Evolutionary conservation across 805 yeast genomes (phyloP).

Genomic region (Ogataea populi-albae): DNA sequence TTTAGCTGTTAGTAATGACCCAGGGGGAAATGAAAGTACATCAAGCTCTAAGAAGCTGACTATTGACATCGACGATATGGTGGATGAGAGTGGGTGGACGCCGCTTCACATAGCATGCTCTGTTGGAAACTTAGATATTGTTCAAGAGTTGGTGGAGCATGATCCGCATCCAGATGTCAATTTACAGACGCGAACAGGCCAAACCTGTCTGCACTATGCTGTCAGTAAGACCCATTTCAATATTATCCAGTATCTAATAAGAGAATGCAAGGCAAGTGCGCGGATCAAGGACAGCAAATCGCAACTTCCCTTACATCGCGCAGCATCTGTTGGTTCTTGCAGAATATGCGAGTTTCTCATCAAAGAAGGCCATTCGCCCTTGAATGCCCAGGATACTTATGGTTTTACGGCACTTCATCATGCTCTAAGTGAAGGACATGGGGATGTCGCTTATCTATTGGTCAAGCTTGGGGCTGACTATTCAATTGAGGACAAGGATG

Average conservation of each 20-base stretch:
- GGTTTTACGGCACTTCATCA: conserved; percentile 91
- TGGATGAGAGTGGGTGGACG: conserved; percentile 84
- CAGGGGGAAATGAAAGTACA: conserved; percentile 1
- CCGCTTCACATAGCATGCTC: conserved; percentile 82
- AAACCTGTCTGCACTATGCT: conserved; percentile 74
- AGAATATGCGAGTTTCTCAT: conserved; percentile 55
- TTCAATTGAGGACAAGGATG: conserved; percentile 45
- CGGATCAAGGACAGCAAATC: conserved; percentile 65
- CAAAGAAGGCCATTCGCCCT: conserved; percentile 51
- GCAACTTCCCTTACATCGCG: conserved; percentile 73
- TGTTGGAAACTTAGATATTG: conserved; percentile 56
- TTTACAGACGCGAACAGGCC: conserved; percentile 58
- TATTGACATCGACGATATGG: conserved; percentile 62
- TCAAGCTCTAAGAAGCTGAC: conserved; percentile 20
- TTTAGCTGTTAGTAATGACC: conserved; percentile 30
- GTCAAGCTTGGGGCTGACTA: conserved; percentile 69
- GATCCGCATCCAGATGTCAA: conserved; percentile 61
- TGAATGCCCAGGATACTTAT: conserved; percentile 63
- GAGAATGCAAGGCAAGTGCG: conserved; percentile 54
- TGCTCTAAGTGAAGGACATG: conserved; percentile 87
- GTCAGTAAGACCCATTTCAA: conserved; percentile 62
- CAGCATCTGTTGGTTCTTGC: conserved; percentile 71
- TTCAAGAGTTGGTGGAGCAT: conserved; percentile 48
- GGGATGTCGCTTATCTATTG: conserved; percentile 64
- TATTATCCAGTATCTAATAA: conserved; percentile 52